phyloP scores from a whole-genome alignment of 2,329 filamentous ascomycete species.

The Fusarium piperis region DNA sequence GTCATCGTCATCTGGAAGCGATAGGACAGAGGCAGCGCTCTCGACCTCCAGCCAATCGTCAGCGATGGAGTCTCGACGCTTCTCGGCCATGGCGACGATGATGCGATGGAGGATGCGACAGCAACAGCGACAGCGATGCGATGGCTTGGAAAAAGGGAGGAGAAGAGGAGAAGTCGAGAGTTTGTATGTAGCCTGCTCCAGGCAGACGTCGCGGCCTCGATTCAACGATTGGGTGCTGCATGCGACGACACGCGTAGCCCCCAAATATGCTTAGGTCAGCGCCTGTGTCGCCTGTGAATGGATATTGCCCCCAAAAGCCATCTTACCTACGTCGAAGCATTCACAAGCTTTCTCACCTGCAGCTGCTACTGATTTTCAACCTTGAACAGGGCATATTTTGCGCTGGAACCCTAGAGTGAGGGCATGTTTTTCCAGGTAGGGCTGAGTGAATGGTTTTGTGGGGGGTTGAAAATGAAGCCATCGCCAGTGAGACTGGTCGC shows the following conservation, averaged over 20 bases:
- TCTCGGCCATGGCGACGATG: slow-evolving; percentile 11
- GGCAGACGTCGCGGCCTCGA: slow-evolving; percentile 17
- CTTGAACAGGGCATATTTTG: background rate
- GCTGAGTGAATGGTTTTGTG: background rate
- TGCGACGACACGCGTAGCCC: background rate
- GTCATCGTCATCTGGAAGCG: slow-evolving; percentile 17
- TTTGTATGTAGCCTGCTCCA: slow-evolving; percentile 5
- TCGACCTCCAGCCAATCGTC: slow-evolving; percentile 40
- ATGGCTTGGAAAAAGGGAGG: background rate
- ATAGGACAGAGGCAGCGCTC: slow-evolving; percentile 28
- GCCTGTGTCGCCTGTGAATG: background rate
- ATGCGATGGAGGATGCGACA: background rate
- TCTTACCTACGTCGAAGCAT: background rate
- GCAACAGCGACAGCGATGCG: no score
- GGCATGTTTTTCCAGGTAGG: background rate
- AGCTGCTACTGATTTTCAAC: background rate
- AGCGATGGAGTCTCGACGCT: slow-evolving; percentile 12
- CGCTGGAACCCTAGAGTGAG: background rate
- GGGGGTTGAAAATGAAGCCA: background rate
- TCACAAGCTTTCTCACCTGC: background rate
- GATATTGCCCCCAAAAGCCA: background rate
- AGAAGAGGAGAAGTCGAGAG: background rate
- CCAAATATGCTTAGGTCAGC: background rate
- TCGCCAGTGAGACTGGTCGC: background rate
- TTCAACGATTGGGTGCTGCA: background rate